A percentile compares a stretch with the other conserved stretches of the same genome.
Conservation (phyloP, 768 basidiomycete genomes). For the Psilocybe cubensis region DNA sequence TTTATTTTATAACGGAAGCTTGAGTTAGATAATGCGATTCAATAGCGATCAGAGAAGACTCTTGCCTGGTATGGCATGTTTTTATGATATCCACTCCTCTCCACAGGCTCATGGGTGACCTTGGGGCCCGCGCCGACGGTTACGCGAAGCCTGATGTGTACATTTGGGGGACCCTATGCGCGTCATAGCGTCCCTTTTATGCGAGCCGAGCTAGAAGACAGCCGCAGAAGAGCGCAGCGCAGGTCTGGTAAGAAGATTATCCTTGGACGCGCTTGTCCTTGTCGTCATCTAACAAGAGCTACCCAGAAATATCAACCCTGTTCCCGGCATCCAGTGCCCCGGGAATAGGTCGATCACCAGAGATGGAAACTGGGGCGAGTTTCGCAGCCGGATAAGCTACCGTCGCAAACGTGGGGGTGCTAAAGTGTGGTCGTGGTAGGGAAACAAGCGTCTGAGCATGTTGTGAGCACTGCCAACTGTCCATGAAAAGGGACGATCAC, state of each 20-base stretch:
- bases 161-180: background rate
- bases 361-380: background rate
- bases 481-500: background rate
- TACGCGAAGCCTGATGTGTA: background rate
- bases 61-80: background rate
- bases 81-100: background rate
- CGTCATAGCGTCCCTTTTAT: background rate
- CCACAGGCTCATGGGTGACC: background rate
- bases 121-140: background rate
- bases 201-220: background rate
- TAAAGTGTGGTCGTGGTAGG: background rate
- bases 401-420: background rate
- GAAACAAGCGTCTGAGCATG: background rate
- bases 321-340: too few relatives aligned
- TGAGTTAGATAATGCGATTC: background rate
- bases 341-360: background rate
- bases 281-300: background rate
- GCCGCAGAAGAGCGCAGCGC: background rate
- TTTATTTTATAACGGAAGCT: background rate
- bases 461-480: background rate
- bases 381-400: too few relatives aligned
- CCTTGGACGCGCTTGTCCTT: background rate
- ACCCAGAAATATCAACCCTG: background rate
- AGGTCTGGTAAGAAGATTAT: background rate
- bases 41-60: background rate